Evolutionary conservation across 768 basidiomycete species (phyloP).

Genomic region (Boletus barrowsii): DNA sequence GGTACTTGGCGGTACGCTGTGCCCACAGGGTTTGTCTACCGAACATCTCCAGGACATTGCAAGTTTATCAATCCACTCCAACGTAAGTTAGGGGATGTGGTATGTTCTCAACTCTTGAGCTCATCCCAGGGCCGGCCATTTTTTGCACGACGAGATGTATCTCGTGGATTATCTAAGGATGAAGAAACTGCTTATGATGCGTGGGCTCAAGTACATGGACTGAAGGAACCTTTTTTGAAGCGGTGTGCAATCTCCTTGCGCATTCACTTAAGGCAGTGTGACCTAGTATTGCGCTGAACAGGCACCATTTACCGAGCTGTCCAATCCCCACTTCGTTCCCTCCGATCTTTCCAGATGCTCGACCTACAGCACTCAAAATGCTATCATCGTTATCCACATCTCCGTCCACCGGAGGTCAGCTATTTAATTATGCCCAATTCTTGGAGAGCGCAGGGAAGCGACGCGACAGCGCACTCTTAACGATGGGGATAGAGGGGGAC

Average conservation of each 20-base stretch:
- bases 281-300: slow-evolving; percentile 23
- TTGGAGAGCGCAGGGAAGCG: slow-evolving; percentile 44
- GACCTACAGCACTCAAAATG: slow-evolving; percentile 19
- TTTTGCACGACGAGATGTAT: slow-evolving; percentile 51
- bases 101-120: neutral
- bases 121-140: slow-evolving; percentile 16
- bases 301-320: slow-evolving; percentile 49
- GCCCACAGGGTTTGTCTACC: slow-evolving; percentile 30
- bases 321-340: slow-evolving; percentile 64
- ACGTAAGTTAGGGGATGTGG: slow-evolving; percentile 13
- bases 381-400: slow-evolving; percentile 49
- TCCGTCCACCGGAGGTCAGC: slow-evolving; percentile 36
- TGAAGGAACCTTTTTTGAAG: slow-evolving; percentile 32
- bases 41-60: slow-evolving; percentile 29
- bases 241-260: slow-evolving; percentile 33
- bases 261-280: neutral
- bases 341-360: slow-evolving; percentile 33
- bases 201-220: slow-evolving; percentile 33
- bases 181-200: slow-evolving; percentile 37
- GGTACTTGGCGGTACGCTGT: slow-evolving; percentile 55
- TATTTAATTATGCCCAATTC: slow-evolving; percentile 52
- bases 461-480: slow-evolving; percentile 32
- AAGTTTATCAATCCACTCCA: slow-evolving; percentile 40
- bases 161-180: slow-evolving; percentile 52
- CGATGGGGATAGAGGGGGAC: slow-evolving; percentile 48